Percentiles rank a stretch among this genome's conserved stretches.
Conservation (phyloP, 2,329 filamentous ascomycete species). For the Fusarium pseudocircinatum region DNA sequence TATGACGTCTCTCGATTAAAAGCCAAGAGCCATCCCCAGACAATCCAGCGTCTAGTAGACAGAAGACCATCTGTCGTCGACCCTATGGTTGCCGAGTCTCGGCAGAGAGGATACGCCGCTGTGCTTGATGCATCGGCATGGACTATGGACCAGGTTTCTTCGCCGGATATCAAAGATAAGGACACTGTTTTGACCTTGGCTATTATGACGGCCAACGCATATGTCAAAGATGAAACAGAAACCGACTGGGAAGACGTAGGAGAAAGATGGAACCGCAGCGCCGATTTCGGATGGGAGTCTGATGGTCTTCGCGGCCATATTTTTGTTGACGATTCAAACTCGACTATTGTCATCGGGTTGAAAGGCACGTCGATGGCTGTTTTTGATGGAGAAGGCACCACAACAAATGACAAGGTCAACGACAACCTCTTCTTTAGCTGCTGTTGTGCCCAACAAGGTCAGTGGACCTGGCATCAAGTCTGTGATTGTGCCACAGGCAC, state of each 20-base stretch:
- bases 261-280: conserved; percentile 82
- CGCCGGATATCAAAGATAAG: conserved; percentile 86
- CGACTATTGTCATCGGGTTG: conserved; percentile 88
- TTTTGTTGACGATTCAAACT: conserved; percentile 86
- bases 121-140: conserved; percentile 79
- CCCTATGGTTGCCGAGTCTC: conserved; percentile 77
- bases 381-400: conserved; percentile 96
- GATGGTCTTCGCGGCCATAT: conserved; percentile 93
- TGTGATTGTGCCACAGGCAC: conserved; percentile 91
- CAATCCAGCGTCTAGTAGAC: conserved; percentile 84
- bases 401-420: conserved; percentile 96
- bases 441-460: conserved; percentile 93
- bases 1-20: conserved; percentile 63
- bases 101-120: conserved; percentile 73
- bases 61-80: conserved; percentile 81
- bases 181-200: conserved; percentile 85
- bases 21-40: conserved; percentile 70
- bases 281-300: conserved; percentile 90
- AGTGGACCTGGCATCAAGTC: conserved; percentile 88
- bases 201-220: conserved; percentile 89
- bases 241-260: conserved; percentile 87
- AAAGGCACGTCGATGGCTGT: conserved; percentile 92
- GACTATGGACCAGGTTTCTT: conserved; percentile 80
- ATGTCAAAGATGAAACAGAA: conserved; percentile 76
- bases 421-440: conserved; percentile 99